These are phyloP conservation scores for Calonectria multiphialidica DNA, from an alignment of 2,329 filamentous ascomycete genomes.

Conservation along the genomic window DNA sequence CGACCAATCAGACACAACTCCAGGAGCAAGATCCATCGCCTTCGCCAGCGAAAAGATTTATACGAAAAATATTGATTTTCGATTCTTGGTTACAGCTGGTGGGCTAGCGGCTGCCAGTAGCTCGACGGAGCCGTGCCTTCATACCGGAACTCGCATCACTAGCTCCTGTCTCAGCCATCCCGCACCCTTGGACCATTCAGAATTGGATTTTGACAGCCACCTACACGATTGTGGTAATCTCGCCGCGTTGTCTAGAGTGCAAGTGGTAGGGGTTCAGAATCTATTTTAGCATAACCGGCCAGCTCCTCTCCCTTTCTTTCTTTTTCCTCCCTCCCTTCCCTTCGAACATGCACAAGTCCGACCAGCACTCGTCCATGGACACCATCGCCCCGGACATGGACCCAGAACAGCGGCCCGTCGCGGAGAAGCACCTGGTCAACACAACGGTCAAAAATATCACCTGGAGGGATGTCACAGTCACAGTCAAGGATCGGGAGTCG, in stretches of 20 bases:
- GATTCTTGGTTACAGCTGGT: background rate
- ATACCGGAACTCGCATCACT: background rate
- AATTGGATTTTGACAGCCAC: background rate
- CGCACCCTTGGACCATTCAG: background rate
- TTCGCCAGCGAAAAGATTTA: background rate
- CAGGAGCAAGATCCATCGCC: too few species aligned
- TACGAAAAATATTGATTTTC: background rate
- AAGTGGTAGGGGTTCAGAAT: background rate
- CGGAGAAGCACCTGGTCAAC: constrained; percentile 69
- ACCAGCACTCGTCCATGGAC: constrained; percentile 4
- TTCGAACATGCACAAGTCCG: background rate
- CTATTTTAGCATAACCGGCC: background rate
- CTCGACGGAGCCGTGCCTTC: background rate
- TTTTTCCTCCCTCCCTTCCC: background rate
- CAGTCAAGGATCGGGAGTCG: constrained; percentile 77
- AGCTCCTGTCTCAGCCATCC: constrained; percentile 13
- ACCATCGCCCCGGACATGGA: constrained; percentile 34
- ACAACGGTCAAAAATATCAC: constrained; percentile 72
- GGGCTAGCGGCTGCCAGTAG: background rate
- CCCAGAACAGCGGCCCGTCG: constrained; percentile 40
- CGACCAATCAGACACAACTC: background rate
- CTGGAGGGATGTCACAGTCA: constrained; percentile 77
- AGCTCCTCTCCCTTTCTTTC: background rate
- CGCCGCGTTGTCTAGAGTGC: background rate
- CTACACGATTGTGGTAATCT: background rate